These are phyloP conservation scores for Aspergillus thermomutatus DNA, from an alignment of 2,329 filamentous ascomycete genomes.

Conservation along the genomic window DNA sequence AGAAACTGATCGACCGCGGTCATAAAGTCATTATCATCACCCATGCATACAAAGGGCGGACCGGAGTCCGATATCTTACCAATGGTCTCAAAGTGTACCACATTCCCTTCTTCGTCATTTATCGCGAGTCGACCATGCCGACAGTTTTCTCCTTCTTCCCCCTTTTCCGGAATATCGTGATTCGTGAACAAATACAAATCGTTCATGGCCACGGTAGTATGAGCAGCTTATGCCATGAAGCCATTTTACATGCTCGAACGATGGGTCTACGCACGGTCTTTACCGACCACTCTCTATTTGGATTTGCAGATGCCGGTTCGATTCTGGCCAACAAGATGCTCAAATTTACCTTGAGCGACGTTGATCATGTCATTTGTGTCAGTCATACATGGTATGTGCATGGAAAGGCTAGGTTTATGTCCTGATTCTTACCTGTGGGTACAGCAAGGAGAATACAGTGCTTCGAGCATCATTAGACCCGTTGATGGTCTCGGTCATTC, in stretches of 20 bases:
- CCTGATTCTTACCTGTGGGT: constrained; percentile 8
- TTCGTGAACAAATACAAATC: constrained; percentile 92
- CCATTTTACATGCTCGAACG: constrained; percentile 87
- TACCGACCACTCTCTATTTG: constrained; percentile 95
- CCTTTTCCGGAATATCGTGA: constrained; percentile 92
- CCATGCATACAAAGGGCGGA: constrained; percentile 87
- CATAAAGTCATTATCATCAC: constrained; percentile 99
- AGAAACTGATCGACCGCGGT: constrained; percentile 93
- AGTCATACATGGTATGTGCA: constrained; percentile 83
- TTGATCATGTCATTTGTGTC: constrained; percentile 97
- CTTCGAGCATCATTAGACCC: constrained; percentile 91
- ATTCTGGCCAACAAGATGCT: constrained; percentile 96
- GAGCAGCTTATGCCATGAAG: constrained; percentile 90
- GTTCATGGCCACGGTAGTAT: constrained; percentile 96
- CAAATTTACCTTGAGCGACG: constrained; percentile 93
- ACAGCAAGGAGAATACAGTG: constrained; percentile 95
- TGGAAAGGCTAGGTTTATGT: background rate
- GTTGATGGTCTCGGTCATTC: constrained; percentile 95
- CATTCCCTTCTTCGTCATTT: constrained; percentile 92
- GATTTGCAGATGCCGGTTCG: constrained; percentile 92
- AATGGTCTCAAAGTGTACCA: constrained; percentile 99
- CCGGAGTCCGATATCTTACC: constrained; percentile 89
- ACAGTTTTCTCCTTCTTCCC: constrained; percentile 99
- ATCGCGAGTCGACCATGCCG: constrained; percentile 87
- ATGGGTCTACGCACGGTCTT: constrained; percentile 97